A percentile compares a stretch with the other conserved stretches of the same genome.
Evolutionary conservation across 495 filamentous ascomycete genomes (phyloP).

Genomic region (Penicilliopsis zonata): DNA sequence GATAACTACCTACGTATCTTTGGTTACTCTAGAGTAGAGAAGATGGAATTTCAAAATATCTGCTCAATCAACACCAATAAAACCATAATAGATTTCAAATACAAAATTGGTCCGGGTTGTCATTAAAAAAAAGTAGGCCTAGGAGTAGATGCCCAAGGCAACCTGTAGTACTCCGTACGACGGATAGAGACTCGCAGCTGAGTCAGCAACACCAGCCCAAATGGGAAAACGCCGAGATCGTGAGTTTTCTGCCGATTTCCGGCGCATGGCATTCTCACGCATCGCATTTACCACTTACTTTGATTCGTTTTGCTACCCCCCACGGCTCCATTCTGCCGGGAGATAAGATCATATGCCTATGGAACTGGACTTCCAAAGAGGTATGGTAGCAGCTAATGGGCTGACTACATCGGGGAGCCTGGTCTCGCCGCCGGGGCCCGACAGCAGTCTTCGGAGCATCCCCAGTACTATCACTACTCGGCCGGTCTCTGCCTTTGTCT

Average conservation of each 20-base stretch:
- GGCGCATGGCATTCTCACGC: slow-evolving; percentile 16
- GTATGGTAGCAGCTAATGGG: slow-evolving; percentile 27
- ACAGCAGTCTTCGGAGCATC: slow-evolving; percentile 32
- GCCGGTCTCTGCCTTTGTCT: slow-evolving; percentile 21
- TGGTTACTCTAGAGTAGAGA: too few relatives aligned
- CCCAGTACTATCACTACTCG: slow-evolving; percentile 23
- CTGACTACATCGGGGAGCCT: slow-evolving; percentile 14
- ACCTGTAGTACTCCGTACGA: not conserved
- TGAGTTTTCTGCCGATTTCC: slow-evolving; percentile 33
- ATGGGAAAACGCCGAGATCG: slow-evolving; percentile 12
- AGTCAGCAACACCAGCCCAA: slow-evolving; percentile 10
- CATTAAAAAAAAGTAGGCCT: not conserved
- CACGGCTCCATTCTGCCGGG: slow-evolving; percentile 24
- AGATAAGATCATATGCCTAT: slow-evolving; percentile 24
- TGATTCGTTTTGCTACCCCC: slow-evolving; percentile 12
- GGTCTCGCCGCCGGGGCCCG: slow-evolving; percentile 15
- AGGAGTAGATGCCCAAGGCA: not conserved
- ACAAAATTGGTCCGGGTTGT: not conserved
- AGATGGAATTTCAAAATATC: too few relatives aligned
- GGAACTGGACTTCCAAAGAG: slow-evolving; percentile 32
- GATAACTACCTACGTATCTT: too few relatives aligned
- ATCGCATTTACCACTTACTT: slow-evolving; percentile 10
- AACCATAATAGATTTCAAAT: too few relatives aligned
- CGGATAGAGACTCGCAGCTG: slow-evolving; percentile 1
- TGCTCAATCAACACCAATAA: too few relatives aligned